Conservation (phyloP, 441 rosid genomes). For the Syzygium syzygioides region DNA sequence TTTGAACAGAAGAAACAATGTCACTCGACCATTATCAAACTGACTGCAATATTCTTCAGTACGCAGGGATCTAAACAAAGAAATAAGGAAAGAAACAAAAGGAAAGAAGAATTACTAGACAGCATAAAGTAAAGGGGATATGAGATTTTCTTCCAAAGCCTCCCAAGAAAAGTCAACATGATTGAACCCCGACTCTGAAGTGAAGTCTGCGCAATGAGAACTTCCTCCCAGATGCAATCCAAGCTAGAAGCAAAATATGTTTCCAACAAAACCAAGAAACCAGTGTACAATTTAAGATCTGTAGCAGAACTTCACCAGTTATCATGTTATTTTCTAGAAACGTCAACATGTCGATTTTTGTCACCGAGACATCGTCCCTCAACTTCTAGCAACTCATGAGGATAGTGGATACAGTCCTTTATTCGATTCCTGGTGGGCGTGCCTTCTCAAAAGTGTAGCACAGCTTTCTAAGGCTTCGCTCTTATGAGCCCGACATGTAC, state of each 20-base stretch:
- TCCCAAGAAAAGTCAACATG: neutral
- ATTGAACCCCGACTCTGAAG: neutral
- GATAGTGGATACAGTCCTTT: neutral
- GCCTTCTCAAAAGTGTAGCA: neutral
- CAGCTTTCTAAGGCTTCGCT: constrained; percentile 6
- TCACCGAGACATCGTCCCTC: neutral
- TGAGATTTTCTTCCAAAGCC: neutral
- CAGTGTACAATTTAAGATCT: no score
- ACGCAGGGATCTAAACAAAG: neutral
- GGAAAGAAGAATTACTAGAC: neutral
- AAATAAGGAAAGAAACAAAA: neutral
- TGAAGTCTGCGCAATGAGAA: neutral
- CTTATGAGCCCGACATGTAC: constrained; percentile 87
- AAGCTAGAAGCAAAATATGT: no score
- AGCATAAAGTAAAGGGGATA: neutral
- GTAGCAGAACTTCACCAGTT: neutral
- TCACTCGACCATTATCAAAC: neutral
- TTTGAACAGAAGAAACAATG: no score
- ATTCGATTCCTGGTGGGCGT: constrained; percentile 18
- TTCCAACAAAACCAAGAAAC: no score
- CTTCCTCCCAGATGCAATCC: neutral
- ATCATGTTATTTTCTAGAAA: neutral
- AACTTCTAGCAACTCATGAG: neutral
- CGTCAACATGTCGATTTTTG: neutral
- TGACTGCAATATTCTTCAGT: neutral